Percentiles rank a stretch among this genome's conserved stretches.
Evolutionary conservation across 73 alveolate species (phyloP).

Genomic region (Breviolum minutum): DNA sequence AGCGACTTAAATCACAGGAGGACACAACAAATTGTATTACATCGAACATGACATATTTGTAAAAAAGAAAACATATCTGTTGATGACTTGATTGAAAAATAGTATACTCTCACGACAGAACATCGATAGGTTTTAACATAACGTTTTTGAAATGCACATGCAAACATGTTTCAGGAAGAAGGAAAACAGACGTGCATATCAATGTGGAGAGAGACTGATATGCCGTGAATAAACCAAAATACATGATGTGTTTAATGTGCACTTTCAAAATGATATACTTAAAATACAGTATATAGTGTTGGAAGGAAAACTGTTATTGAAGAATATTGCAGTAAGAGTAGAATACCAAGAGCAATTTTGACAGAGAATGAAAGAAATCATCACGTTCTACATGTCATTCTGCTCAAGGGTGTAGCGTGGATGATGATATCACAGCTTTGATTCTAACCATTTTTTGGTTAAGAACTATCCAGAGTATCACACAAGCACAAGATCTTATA

Average conservation of each 20-base stretch:
- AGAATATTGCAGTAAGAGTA: not conserved
- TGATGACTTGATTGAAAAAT: not conserved
- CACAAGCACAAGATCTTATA: no score
- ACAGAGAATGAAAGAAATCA: not conserved
- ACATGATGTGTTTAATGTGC: not conserved
- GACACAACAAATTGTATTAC: not conserved
- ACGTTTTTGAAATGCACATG: not conserved
- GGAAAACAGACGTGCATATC: not conserved
- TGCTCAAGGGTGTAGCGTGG: not conserved
- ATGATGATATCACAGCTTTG: not conserved
- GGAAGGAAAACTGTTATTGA: not conserved
- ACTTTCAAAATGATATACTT: not conserved
- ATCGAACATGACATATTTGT: not conserved
- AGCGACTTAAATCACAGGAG: not conserved
- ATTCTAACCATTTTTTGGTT: not conserved
- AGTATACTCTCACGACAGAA: not conserved
- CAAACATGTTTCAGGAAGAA: not conserved
- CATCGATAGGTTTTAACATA: not conserved
- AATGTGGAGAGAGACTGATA: not conserved
- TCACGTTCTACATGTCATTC: slow-evolving; percentile 4
- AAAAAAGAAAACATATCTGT: no score
- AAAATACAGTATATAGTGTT: no score
- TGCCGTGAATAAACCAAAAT: no score
- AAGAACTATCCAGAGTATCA: not conserved
- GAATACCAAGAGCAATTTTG: not conserved